Evolutionary conservation across 176 grass and related monocot genomes (phyloP), one percentile per base, ranked within the genome.

Genomic region (Zoysia pacifica): DNA sequence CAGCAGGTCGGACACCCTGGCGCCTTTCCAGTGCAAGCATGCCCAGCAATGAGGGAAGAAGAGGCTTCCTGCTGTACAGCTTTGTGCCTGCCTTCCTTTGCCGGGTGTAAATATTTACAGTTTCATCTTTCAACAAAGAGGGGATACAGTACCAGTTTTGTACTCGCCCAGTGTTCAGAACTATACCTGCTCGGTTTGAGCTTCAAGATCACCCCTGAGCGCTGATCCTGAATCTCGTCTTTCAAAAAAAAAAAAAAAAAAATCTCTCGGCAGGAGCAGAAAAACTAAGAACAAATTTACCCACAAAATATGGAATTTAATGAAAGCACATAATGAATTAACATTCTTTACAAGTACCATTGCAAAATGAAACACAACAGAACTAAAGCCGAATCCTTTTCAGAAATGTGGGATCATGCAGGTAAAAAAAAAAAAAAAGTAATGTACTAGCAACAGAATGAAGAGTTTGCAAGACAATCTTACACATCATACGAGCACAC

Each of bases 81-180:
- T 43, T 45, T 38, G 61, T 48, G 9, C 19, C 58, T 72, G 9
- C 19, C 58, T 72, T 55, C 50, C 19, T 54, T 55, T 73, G 3
- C 6, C 45, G 56, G 37, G 40, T 84, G 81, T 84, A 88, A 83
- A 88, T 84, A 79, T 74, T 61, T 60, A 61, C 75, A 74, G 80
- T 51, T 79, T 83, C 69, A 7, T 45, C 39, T 68, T 79, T 74
- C 6, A 7, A 67, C 11, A 46, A 48, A 79, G n/a, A 55, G 16
- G 40, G 56, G 38, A 69, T 52, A 37, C 28, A 28, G 28, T 79
- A 71, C 62, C 46, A 2, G 62, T 74, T 73, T 73, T 69, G 41
- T 37, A 8, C 18, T 18, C 6, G 38, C 40, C 14, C 13, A 45
- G 20, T 55, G 67, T 20, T 61, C 65, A 69, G 53, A 69, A 5